Evolutionary conservation across 164 flowering plant genomes (phyloP), one percentile per base, ranked within the genome.

Genomic region (Vitis rotundifolia): DNA sequence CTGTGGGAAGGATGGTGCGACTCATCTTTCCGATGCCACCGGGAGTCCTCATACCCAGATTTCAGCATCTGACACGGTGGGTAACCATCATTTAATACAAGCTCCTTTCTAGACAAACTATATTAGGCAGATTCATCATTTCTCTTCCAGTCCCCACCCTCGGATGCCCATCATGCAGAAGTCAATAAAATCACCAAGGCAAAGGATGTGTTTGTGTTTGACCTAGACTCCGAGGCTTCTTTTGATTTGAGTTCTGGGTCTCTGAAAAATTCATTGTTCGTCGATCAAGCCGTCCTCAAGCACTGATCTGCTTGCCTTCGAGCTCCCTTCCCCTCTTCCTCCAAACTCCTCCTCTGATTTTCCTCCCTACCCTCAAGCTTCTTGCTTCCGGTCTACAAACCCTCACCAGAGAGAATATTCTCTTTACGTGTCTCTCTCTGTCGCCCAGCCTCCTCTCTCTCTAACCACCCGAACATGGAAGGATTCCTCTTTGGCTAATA

Each of bases 121-220:
- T 93, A 97, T 59, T 76, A 87, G 37, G 70, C 28, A 77, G 82
- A 73, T 64, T 91, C 99, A 75, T 96, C 98, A 67, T 75, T 86
- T 75, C 95, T 90, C 80, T 77, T 92, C 99, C 99, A 96, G 71
- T 96, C 99, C 63, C 99, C 94, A 70, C 99, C 97, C 73, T 84
- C 90, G 84, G 95, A 93, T 48, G 95, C 77, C 98, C 98, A 96
- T 50, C 77, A 82, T 29, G 90, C 77, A 59, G 89, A 80, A 85
- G 58, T 84, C 94, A 75, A 73, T 71, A 26, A 78, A 57, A 26
- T 87, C 87, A 71, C 67, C 73, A 11, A 64, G 50, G 73, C 68
- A 76, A 71, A 65, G 28, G 71, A 50, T 9, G 60, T n/a, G n/a
- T n/a, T 53, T 26, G 73, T 72, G 73, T 18, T 67, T 47, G 74